Conservation (phyloP, 148 eudicot genomes). For the Fagopyrum esculentum region DNA sequence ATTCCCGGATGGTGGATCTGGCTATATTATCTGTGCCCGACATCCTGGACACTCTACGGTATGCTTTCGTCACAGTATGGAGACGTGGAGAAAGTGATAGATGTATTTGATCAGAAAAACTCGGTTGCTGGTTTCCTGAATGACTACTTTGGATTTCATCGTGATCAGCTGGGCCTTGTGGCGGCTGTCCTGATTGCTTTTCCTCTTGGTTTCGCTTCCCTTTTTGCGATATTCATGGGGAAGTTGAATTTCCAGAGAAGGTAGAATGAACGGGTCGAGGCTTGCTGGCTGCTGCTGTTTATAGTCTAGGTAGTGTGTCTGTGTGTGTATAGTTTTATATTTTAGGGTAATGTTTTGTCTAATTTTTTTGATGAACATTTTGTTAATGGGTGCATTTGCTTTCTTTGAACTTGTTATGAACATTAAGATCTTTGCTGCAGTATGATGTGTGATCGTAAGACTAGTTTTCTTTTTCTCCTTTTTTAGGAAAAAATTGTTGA, state of each 20-base stretch:
- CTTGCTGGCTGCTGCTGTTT: neutral
- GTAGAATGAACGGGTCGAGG: constrained; percentile 18
- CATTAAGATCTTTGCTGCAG: neutral
- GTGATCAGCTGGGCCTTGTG: constrained; percentile 36
- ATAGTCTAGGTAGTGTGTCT: neutral
- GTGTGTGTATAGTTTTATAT: neutral
- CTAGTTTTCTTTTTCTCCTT: neutral
- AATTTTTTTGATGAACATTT: neutral
- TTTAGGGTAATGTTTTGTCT: too few species aligned
- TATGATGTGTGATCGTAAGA: neutral
- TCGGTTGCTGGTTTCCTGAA: constrained; percentile 42
- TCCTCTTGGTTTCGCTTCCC: constrained; percentile 51
- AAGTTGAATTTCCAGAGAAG: constrained; percentile 74
- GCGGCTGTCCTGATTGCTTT: constrained; percentile 40
- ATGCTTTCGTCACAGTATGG: constrained; percentile 68
- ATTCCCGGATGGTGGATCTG: constrained; percentile 80
- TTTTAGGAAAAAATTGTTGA: neutral
- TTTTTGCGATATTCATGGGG: constrained; percentile 51
- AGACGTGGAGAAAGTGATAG: constrained; percentile 35
- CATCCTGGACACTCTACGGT: constrained; percentile 62
- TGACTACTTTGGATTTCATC: constrained; percentile 57
- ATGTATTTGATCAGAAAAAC: constrained; percentile 36
- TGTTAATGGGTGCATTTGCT: neutral
- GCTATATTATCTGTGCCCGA: constrained; percentile 56
- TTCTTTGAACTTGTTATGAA: neutral